phyloP scores from a whole-genome alignment of 176 grass and related monocot species.

The Musa itinerans region DNA sequence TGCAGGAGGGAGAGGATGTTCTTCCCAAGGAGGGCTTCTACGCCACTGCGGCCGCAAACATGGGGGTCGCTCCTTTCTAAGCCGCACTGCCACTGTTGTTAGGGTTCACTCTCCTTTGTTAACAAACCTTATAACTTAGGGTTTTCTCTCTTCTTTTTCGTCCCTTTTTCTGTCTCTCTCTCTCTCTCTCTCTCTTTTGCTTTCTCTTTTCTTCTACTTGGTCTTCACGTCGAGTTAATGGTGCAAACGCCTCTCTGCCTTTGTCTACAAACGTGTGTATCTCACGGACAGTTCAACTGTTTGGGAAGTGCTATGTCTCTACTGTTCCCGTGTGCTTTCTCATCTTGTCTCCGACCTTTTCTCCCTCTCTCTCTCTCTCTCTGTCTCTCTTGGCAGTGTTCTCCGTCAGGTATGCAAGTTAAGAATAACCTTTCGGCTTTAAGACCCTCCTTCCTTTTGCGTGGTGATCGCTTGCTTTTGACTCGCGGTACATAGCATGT shows the following conservation, averaged over 20 bases:
- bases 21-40: conserved; percentile 85
- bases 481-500: too few species aligned
- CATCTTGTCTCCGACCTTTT: neutral
- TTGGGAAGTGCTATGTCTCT: neutral
- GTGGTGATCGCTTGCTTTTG: too few species aligned
- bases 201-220: conserved; percentile 4
- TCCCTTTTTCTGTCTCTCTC: conserved; percentile 4
- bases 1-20: conserved; percentile 50
- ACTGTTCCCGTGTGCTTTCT: neutral
- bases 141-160: neutral
- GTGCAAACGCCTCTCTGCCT: neutral
- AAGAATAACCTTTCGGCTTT: too few species aligned
- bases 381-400: neutral
- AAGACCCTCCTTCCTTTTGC: too few species aligned
- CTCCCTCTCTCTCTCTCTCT: neutral
- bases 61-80: conserved; percentile 82
- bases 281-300: neutral
- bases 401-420: too few species aligned
- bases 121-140: conserved; percentile 7
- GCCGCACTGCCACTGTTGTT: conserved; percentile 4
- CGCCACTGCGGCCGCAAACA: conserved; percentile 63
- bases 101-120: conserved; percentile 20
- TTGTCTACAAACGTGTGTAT: conserved; percentile 1
- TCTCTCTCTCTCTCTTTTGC: neutral
- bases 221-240: conserved; percentile 3